Conservation (phyloP, 306 rosid genomes). For the Dalbergia cochinchinensis region DNA sequence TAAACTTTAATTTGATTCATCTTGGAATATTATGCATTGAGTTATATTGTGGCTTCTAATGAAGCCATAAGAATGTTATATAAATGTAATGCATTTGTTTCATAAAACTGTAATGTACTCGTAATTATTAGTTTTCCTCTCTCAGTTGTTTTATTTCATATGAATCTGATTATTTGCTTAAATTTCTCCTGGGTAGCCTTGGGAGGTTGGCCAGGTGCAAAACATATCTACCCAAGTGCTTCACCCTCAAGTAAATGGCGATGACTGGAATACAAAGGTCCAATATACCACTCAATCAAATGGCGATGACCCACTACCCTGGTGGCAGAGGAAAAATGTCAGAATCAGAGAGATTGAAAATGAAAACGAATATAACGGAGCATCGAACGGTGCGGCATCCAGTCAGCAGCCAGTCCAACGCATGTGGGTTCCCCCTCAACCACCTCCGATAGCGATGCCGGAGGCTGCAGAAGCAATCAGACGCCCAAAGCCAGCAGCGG, state of each 20-base stretch:
- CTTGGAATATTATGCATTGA: no score
- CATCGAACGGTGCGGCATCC: constrained; percentile 51
- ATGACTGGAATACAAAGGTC: constrained; percentile 48
- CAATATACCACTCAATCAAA: constrained; percentile 61
- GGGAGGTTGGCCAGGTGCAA: constrained; percentile 79
- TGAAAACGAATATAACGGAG: constrained; percentile 60
- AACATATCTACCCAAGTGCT: constrained; percentile 57
- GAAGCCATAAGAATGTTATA: no score
- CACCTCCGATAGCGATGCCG: constrained; percentile 85
- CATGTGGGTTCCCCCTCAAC: constrained; percentile 94
- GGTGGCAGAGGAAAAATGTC: constrained; percentile 81
- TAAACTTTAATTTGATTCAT: background rate
- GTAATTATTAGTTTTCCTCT: constrained; percentile 35
- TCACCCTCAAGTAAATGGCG: constrained; percentile 61
- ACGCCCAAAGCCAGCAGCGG: constrained; percentile 68
- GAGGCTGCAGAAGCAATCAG: constrained; percentile 96
- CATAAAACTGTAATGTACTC: constrained; percentile 7
- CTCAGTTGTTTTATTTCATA: constrained; percentile 17
- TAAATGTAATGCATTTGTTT: background rate
- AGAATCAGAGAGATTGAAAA: constrained; percentile 72
- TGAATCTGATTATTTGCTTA: constrained; percentile 47
- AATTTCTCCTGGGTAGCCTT: constrained; percentile 70
- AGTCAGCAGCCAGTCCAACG: constrained; percentile 67
- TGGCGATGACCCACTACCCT: constrained; percentile 62
- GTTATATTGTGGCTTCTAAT: constrained; percentile 21